Conservation (phyloP, 306 rosid species). For the Sicyos baderoa region DNA sequence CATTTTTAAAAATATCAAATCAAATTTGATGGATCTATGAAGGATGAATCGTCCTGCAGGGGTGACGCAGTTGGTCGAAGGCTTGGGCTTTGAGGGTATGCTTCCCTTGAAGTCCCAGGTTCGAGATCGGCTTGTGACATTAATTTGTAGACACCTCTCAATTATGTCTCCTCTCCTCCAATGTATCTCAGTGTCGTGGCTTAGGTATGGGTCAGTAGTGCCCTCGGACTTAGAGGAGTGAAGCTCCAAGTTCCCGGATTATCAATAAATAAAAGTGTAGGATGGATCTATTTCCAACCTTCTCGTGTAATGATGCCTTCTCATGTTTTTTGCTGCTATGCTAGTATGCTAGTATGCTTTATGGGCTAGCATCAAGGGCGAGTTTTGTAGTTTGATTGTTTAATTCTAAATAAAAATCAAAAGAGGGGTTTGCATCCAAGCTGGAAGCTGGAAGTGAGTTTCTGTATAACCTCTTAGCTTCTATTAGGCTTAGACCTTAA, state of each 20-base stretch:
- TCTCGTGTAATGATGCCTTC: not conserved
- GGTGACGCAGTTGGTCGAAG: too few species aligned
- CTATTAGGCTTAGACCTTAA: not conserved
- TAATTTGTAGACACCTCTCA: too few species aligned
- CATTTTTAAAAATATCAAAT: not conserved
- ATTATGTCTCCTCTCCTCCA: too few species aligned
- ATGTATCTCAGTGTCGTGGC: too few species aligned
- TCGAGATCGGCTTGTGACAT: too few species aligned
- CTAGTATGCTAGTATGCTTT: not conserved
- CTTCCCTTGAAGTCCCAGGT: too few species aligned
- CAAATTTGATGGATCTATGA: constrained; percentile 7
- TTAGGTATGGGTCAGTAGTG: too few species aligned
- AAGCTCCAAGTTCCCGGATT: too few species aligned
- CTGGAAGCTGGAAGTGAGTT: not conserved
- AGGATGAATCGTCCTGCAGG: too few species aligned
- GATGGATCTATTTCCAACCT: constrained; percentile 2
- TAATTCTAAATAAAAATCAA: not conserved
- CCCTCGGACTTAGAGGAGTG: too few species aligned
- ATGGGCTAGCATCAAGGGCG: not conserved
- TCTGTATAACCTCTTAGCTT: not conserved
- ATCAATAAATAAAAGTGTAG: too few species aligned
- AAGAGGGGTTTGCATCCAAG: not conserved
- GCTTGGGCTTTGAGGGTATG: too few species aligned
- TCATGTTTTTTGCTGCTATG: not conserved
- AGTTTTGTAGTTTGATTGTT: not conserved